These are phyloP conservation scores for Pulveroboletus sp. DNA, from an alignment of 768 basidiomycete genomes.

Conservation along the genomic window DNA sequence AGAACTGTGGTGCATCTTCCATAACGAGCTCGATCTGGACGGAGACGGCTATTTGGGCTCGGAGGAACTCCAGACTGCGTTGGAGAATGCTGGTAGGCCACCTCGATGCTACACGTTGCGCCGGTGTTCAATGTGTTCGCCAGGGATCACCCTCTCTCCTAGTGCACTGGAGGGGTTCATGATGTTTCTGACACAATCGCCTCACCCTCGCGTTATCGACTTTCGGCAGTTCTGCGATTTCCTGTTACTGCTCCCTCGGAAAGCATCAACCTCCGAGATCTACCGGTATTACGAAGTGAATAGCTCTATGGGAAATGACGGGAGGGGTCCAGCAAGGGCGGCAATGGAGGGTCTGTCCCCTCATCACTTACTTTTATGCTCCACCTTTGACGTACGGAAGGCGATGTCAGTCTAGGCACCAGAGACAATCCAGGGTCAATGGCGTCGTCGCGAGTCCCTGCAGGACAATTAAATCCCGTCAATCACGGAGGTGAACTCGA, in stretches of 20 bases:
- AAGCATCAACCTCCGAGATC: constrained; percentile 77
- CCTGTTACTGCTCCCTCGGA: constrained; percentile 79
- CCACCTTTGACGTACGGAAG: constrained; percentile 38
- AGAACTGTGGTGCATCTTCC: constrained; percentile 93
- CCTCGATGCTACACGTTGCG: constrained; percentile 19
- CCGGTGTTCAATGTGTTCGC: constrained; percentile 11
- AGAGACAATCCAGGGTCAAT: constrained; percentile 57
- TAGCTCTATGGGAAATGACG: constrained; percentile 67
- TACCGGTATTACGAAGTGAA: constrained; percentile 75
- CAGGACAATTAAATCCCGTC: constrained; percentile 12
- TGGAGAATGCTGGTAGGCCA: constrained; percentile 63
- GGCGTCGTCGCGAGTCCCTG: constrained; percentile 10
- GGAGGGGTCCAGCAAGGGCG: constrained; percentile 70
- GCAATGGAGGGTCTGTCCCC: constrained; percentile 77
- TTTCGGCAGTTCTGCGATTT: constrained; percentile 90
- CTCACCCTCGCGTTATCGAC: constrained; percentile 62
- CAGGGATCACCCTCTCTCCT: constrained; percentile 70
- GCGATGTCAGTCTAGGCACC: constrained; percentile 74
- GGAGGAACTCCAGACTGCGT: constrained; percentile 53
- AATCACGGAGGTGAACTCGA: constrained; percentile 40
- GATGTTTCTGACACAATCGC: constrained; percentile 65
- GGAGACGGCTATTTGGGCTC: constrained; percentile 79
- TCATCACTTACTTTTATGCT: constrained; percentile 13
- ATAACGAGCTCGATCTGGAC: constrained; percentile 85
- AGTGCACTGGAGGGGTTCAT: constrained; percentile 79